Conservation (phyloP, 208 protist genomes). For the Acanthamoeba healyi region DNA sequence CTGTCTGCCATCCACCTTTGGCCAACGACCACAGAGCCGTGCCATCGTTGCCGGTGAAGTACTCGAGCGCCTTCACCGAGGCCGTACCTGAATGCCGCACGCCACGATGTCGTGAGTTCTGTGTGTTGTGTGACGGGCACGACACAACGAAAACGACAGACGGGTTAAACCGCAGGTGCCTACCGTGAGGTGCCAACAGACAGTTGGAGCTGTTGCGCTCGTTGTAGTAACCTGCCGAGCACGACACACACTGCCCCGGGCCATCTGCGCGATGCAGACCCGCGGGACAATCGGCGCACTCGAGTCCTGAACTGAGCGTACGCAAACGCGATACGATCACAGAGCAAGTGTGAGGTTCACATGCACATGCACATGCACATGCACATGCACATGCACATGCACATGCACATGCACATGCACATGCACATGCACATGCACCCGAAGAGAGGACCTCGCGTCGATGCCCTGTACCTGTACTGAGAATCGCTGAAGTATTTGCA, state of each 20-base stretch:
- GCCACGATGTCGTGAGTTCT: no score
- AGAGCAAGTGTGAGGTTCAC: no score
- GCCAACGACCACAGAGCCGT: background rate
- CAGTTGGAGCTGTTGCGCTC: background rate
- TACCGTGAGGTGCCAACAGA: background rate
- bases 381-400: no score
- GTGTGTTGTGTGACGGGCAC: no score
- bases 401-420: no score
- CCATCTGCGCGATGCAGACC: background rate
- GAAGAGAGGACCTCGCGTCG: no score
- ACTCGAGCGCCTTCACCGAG: background rate
- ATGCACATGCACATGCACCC: no score
- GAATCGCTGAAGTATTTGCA: no score
- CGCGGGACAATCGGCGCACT: background rate
- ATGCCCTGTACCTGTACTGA: no score
- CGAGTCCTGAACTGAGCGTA: no score
- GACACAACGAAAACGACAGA: background rate
- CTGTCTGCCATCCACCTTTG: background rate
- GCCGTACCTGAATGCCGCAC: slow-evolving; percentile 57
- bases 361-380: no score
- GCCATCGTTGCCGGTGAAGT: slow-evolving; percentile 70
- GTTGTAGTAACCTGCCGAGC: background rate
- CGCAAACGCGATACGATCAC: no score
- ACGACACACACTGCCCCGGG: background rate
- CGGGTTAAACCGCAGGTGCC: background rate